Evolutionary conservation across 2,329 filamentous ascomycete species (phyloP), one percentile per base, ranked within the genome.

Genomic region (Biscogniauxia sp.): DNA sequence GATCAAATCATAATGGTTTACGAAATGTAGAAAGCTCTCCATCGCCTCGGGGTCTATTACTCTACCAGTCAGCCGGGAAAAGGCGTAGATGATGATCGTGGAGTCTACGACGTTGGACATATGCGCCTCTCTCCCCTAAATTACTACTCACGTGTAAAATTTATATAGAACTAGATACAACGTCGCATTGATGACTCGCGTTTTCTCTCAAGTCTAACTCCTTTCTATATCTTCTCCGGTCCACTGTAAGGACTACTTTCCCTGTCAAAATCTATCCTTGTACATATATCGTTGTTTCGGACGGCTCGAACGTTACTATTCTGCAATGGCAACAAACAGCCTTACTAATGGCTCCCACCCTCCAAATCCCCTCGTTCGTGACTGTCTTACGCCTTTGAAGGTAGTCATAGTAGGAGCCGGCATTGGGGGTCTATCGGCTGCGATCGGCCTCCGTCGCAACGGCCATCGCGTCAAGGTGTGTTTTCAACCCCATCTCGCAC

Each of bases 341-440:
- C 2, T n/a, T 45, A 45, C 53, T 15, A 59, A 64, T 26, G 57
- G 62, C 5, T 37, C 25, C 9, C 32, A 51, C 2, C 20, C 60
- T 41, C 55, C 37, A 9, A 65, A 62, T 53, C 61, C 64, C 23
- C 57, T 66, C 19, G 54, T 63, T 6, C 63, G 63, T 51, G 63
- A 65, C 20, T 55, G 62, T 28, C 57, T 53, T 20, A 26, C 55
- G 15, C 64, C 64, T n/a, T 50, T 66, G 32, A 65, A 64, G 56
- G 61, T 68, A 11, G 58, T 54, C 49, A 66, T 74, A n/a, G 66
- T 73, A 15, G 73, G 73, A 9, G 73, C 71, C 11, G 73, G 72
- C 4, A 71, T 75, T 51, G 64, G 68, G 13, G 72, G 73, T n/a
- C 68, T 75, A 25, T 67, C 59, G 17, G 65, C 72, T n/a, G 72